Evolutionary conservation across 345 rosid genomes (phyloP).

Genomic region (Litchi chinensis): DNA sequence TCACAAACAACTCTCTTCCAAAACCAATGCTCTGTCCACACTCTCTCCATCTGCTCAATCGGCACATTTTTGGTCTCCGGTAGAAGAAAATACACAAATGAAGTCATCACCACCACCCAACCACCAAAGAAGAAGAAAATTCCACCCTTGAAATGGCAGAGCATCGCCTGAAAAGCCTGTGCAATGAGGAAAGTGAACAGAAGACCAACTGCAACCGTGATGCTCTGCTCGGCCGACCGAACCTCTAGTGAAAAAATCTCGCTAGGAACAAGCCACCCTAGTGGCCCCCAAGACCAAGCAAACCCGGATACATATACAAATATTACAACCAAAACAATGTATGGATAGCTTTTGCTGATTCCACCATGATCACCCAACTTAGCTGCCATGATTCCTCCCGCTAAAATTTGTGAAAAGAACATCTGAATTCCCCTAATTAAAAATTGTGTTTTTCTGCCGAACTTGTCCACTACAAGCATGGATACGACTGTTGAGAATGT

Average conservation of each 20-base stretch:
- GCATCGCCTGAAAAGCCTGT: slow-evolving; percentile 40
- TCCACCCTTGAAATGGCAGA: slow-evolving; percentile 49
- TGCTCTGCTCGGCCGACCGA: slow-evolving; percentile 49
- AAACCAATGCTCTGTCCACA: slow-evolving; percentile 53
- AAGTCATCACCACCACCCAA: slow-evolving; percentile 51
- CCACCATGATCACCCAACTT: slow-evolving; percentile 56
- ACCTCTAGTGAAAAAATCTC: slow-evolving; percentile 52
- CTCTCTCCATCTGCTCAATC: slow-evolving; percentile 47
- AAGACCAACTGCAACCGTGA: slow-evolving; percentile 47
- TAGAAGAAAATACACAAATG: slow-evolving; percentile 38
- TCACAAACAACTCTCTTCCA: slow-evolving; percentile 44
- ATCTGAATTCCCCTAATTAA: slow-evolving; percentile 61
- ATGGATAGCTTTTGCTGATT: slow-evolving; percentile 40
- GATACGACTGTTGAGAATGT: slow-evolving; percentile 45
- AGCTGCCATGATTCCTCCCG: slow-evolving; percentile 50
- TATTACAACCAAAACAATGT: slow-evolving; percentile 32
- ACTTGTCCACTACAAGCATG: slow-evolving; percentile 59
- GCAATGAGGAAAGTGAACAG: slow-evolving; percentile 48
- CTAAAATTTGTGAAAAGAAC: slow-evolving; percentile 53
- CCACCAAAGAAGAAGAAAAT: slow-evolving; percentile 56
- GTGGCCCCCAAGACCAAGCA: slow-evolving; percentile 59
- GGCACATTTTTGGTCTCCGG: slow-evolving; percentile 57
- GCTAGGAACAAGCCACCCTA: slow-evolving; percentile 57
- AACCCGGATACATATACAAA: slow-evolving; percentile 45
- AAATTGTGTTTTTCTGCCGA: slow-evolving; percentile 57